Evolutionary conservation across 768 basidiomycete species (phyloP), one percentile per base, ranked within the genome.

Genomic region (Suillus plorans): DNA sequence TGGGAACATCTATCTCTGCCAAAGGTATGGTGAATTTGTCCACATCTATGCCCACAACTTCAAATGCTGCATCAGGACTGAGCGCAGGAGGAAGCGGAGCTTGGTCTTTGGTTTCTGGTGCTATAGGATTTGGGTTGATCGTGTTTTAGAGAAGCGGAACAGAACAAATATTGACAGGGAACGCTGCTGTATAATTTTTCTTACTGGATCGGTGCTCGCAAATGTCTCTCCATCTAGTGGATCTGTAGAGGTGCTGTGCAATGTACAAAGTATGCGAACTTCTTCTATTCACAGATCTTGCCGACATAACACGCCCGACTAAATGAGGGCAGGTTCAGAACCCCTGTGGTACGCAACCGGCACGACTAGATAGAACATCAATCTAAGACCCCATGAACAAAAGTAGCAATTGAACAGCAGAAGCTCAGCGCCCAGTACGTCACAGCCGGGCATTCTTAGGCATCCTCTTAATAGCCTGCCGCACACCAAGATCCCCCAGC

Each of bases 381-480:
- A 31, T 10, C 50, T 20, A 28, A 41, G 39, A 39, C 7, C 25
- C 25, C 8, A 18, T 20, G 18, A 2, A 28, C 5, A 59, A 1
- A 41, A 42, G 41, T 31, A 28, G 25, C 6, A 8, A 59, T 28
- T 18, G 20, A 5, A 59, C 16, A 39, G 4, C 13, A 57, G n/a
- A 39, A 4, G 8, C 50, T 18, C 25, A 18, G 8, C 7, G 52
- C 28, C 28, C 52, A 5, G 9, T 37, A 41, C 18, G 39, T 78
- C 67, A 85, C 64, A 85, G 67, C 59, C 81, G 76, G 4, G 79
- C 77, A 52, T 78, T 77, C 71, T 79, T 79, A 2, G 89, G 90
- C 81, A 91, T 87, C 75, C 84, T 89, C 74, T 82, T 89, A 68
- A 90, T 79, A 1, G 88, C 90, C 68, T 90, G 89, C 4, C 90